A percentile compares a stretch with the other conserved stretches of the same genome.
These are phyloP conservation scores for Rubus idaeus DNA, from an alignment of 306 rosid genomes.

Conservation along the genomic window DNA sequence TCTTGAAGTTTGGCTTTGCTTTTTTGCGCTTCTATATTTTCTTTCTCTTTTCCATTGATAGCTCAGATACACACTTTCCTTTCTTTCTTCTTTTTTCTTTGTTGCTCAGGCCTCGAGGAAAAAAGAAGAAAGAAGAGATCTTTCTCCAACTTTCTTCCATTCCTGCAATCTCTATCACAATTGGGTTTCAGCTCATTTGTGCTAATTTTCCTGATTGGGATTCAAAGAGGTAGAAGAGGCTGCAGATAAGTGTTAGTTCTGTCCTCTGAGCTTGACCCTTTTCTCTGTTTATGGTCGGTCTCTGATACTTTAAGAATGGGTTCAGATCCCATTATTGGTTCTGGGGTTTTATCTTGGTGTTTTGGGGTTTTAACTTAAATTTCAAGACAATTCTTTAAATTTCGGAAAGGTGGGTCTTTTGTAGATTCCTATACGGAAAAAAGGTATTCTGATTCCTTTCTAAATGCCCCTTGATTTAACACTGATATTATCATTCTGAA, in stretches of 20 bases:
- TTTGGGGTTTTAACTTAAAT: conserved; percentile 30
- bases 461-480: conserved; percentile 65
- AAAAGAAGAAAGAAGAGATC: conserved; percentile 39
- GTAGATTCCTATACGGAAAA: conserved; percentile 55
- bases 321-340: conserved; percentile 44
- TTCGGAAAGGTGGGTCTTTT: conserved; percentile 55
- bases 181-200: conserved; percentile 31
- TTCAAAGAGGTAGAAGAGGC: conserved; percentile 27
- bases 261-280: neutral
- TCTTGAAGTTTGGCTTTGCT: conserved; percentile 34
- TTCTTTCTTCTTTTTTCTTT: conserved; percentile 33
- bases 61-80: conserved; percentile 7
- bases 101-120: conserved; percentile 37
- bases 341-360: conserved; percentile 35
- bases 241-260: conserved; percentile 19
- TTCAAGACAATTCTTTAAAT: conserved; percentile 36
- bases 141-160: conserved; percentile 24
- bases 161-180: conserved; percentile 24
- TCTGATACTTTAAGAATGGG: conserved; percentile 21
- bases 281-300: conserved; percentile 13
- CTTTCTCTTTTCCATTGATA: conserved; percentile 29
- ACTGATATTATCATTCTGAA: conserved; percentile 45
- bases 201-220: conserved; percentile 43
- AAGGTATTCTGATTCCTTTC: conserved; percentile 79
- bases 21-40: conserved; percentile 26